Base-by-base conservation (phyloP, 169 alveolate species). In the Plasmodium cynomolgi region DNA sequence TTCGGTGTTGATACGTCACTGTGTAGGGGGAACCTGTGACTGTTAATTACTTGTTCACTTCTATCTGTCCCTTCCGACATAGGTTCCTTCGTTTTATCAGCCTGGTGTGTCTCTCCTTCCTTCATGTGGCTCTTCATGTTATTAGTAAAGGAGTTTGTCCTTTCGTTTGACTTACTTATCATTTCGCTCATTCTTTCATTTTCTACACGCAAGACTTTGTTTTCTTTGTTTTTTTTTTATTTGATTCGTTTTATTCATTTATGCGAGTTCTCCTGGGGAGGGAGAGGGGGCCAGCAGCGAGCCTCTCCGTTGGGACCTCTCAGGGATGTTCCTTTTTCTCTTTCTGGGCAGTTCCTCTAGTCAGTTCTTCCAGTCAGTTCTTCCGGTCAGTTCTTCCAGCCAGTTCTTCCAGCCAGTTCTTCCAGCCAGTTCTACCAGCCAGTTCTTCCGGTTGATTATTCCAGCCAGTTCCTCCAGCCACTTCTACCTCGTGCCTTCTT, bases 241-340 rank as follows among this genome's bases (percentile, higher is more conserved):
- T 62, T 17, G 26, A 11, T 44, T 80, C 26, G n/a, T 50, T 80
- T 41, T 62, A 80, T 80, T 72, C 84, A 80, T 80, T 80, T 80
- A 44, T 80, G 26, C 9, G 1, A 33, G 50, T 37, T 77, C 56
- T n/a, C 23, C 29, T 72, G 81, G 41, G 41, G 41, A 68, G 23
- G 20, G 62, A 11, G 62, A 50, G 26, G 26, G 62, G 77, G 77
- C 77, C 15, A 26, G 5, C 11, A 44, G 31, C 41, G n/a, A 20
- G 77, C 37, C 37, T 62, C 75, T 4, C 1, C 71, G 23, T 47
- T 81, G 5, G 33, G 15, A 26, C 75, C 33, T 68, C 77, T 68
- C n/a, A 1, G 31, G n/a, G 37, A 2, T 0, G 41, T 26, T 68
- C 6, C 37, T 26, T 68, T 62, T 20, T 0, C 6, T 15, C 6